phyloP scores from a whole-genome alignment of 495 filamentous ascomycete genomes.

The Astrothelium macrocarpum region DNA sequence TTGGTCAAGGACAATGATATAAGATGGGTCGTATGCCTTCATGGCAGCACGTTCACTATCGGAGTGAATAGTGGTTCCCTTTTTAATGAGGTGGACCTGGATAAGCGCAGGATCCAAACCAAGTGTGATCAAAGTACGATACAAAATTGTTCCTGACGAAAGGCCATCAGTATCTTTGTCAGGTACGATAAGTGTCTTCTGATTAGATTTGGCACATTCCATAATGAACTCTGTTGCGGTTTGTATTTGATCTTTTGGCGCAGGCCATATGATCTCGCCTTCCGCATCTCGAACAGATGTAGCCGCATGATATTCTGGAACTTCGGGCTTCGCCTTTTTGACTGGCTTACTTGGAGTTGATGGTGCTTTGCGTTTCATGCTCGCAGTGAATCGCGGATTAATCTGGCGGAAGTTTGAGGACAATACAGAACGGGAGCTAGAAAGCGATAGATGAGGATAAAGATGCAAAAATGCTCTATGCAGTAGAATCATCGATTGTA shows the following conservation, averaged over 20 bases:
- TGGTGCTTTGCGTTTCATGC: not conserved
- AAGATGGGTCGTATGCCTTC: constrained; percentile 36
- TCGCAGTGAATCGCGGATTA: not conserved
- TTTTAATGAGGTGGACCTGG: constrained; percentile 42
- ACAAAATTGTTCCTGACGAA: constrained; percentile 47
- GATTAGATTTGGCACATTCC: constrained; percentile 32
- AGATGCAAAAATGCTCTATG: not conserved
- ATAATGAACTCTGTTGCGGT: constrained; percentile 37
- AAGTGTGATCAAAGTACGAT: constrained; percentile 43
- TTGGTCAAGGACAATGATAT: constrained; percentile 52
- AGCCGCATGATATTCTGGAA: constrained; percentile 32
- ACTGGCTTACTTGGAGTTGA: not conserved
- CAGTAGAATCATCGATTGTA: not conserved
- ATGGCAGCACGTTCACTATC: constrained; percentile 39
- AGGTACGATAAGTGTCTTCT: constrained; percentile 42
- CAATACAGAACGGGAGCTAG: not conserved
- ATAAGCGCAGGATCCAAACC: constrained; percentile 40
- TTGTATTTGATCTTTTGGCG: constrained; percentile 39
- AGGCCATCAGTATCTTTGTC: constrained; percentile 57
- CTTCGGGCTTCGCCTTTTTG: constrained; percentile 23
- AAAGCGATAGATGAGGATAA: not conserved
- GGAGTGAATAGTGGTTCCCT: constrained; percentile 43
- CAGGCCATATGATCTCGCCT: constrained; percentile 46
- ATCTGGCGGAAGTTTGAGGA: not conserved
- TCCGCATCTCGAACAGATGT: constrained; percentile 29